A percentile compares a stretch with the other conserved stretches of the same genome.
These are phyloP conservation scores for Gossypium raimondii DNA, from an alignment of 345 rosid species.

Conservation along the genomic window DNA sequence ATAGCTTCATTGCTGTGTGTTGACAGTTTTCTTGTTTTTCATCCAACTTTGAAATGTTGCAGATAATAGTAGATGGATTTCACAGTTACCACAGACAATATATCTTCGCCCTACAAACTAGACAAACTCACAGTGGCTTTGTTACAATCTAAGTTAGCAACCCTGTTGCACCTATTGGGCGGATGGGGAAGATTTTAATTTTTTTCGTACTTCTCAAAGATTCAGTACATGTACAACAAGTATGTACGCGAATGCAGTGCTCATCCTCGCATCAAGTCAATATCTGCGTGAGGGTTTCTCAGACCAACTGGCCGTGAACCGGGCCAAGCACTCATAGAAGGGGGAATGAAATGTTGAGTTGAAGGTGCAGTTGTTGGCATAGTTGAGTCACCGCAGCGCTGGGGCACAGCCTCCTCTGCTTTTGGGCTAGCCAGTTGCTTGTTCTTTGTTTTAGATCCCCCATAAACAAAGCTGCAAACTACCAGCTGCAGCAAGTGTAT, in stretches of 20 bases:
- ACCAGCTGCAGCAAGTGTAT: slow-evolving; percentile 61
- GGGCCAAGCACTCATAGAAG: slow-evolving; percentile 56
- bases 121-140: slow-evolving; percentile 11
- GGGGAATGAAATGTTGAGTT: slow-evolving; percentile 41
- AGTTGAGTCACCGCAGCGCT: slow-evolving; percentile 27
- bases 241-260: slow-evolving; percentile 29
- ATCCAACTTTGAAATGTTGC: background rate
- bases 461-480: slow-evolving; percentile 81
- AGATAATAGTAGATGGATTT: background rate
- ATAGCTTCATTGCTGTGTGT: background rate
- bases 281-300: slow-evolving; percentile 76
- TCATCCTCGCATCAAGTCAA: slow-evolving; percentile 89
- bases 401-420: slow-evolving; percentile 39
- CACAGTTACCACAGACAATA: background rate
- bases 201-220: slow-evolving; percentile 20
- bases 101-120: background rate
- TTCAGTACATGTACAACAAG: slow-evolving; percentile 47
- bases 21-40: background rate
- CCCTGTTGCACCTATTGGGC: slow-evolving; percentile 21
- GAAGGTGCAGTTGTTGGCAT: slow-evolving; percentile 35
- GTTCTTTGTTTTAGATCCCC: slow-evolving; percentile 54
- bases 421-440: slow-evolving; percentile 44
- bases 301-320: slow-evolving; percentile 55
- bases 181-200: slow-evolving; percentile 11
- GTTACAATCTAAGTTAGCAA: slow-evolving; percentile 42